Evolutionary conservation across 257 asterid species (phyloP), one percentile per base, ranked within the genome.

Genomic region (Solanum sitiens): DNA sequence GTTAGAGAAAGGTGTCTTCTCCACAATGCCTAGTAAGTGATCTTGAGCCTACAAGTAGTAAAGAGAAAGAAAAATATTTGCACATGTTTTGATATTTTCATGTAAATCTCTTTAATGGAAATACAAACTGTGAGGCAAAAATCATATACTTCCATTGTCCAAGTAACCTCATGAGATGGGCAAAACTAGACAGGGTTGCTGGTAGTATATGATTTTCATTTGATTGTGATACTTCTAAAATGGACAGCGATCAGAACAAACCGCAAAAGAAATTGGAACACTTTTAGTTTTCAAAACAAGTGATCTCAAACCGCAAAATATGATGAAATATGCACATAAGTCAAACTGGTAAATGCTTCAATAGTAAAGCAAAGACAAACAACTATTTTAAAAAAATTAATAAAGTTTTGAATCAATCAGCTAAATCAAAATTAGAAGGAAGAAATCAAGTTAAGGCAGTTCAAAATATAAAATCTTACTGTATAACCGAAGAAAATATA

Each of bases 21-120:
- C 89, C 42, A 97, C 91, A 75, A 93, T 98, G 21, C 98, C 99
- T 42, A 95, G 96, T 86, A 95, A 92, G 93, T 95, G 98, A 92
- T 95, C 98, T 91, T 94, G 96, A 85, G 87, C 98, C 99, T 97
- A 96, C 89, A 92, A 90, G 47, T 87, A 21, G 88, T 23, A 42
- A 86, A n/a, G 88, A 32, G 56, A 88, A 21, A 21, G 59, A 50
- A 88, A 84, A 32, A n/a, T 11, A 33, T 88, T 61, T 65, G 68
- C 59, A 75, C 83, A 7, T 76, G 44, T 76, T 76, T 76, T 12
- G 33, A 27, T 39, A 23, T 76, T 11, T 59, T 76, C 83, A 42
- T 44, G 47, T 76, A 35, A 76, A 76, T 76, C 83, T 40, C 61
- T 76, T 76, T 13, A n/a, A 76, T 76, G 61, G 59, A 76, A 42